A percentile compares a stretch with the other conserved stretches of the same genome.
phyloP scores from a whole-genome alignment of 1,284 basidiomycete species.

The Trametes pubescens region DNA sequence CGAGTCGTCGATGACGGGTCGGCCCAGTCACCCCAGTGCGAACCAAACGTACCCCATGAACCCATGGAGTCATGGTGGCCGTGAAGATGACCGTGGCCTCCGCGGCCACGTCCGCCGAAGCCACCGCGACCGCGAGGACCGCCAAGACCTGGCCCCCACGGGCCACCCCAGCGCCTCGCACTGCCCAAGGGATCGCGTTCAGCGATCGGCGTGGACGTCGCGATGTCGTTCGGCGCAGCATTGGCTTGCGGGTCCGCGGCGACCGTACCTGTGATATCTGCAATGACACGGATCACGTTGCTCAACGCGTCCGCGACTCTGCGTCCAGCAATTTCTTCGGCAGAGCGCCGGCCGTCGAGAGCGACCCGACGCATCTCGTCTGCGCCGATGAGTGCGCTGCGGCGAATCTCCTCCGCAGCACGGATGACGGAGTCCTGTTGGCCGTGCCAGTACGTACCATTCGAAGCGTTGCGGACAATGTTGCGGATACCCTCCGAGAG shows the following conservation, averaged over 20 bases:
- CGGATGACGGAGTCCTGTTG: slow-evolving; percentile 66
- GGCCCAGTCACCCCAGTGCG: slow-evolving; percentile 18
- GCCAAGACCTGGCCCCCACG: not conserved
- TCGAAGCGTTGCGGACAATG: slow-evolving; percentile 65
- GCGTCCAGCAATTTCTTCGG: slow-evolving; percentile 70
- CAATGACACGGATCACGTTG: slow-evolving; percentile 63
- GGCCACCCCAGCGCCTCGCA: not conserved
- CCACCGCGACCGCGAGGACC: slow-evolving; percentile 13
- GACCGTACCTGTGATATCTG: slow-evolving; percentile 43
- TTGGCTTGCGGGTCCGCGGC: slow-evolving; percentile 8
- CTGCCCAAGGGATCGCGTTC: slow-evolving; percentile 12
- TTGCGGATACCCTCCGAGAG: slow-evolving; percentile 70
- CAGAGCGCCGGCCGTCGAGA: slow-evolving; percentile 53
- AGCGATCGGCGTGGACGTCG: slow-evolving; percentile 34
- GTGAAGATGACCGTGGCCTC: slow-evolving; percentile 6
- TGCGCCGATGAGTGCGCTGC: slow-evolving; percentile 50
- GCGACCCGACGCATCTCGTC: slow-evolving; percentile 47
- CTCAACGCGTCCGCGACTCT: slow-evolving; percentile 71
- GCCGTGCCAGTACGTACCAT: slow-evolving; percentile 70
- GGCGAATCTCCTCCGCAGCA: slow-evolving; percentile 58
- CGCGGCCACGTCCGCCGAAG: slow-evolving; percentile 9
- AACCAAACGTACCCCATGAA: slow-evolving; percentile 28
- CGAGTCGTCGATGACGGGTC: slow-evolving; percentile 1
- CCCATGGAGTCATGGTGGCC: slow-evolving; percentile 10
- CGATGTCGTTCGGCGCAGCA: slow-evolving; percentile 25